phyloP scores from a whole-genome alignment of 495 filamentous ascomycete genomes.

The Aspergillus affinis region DNA sequence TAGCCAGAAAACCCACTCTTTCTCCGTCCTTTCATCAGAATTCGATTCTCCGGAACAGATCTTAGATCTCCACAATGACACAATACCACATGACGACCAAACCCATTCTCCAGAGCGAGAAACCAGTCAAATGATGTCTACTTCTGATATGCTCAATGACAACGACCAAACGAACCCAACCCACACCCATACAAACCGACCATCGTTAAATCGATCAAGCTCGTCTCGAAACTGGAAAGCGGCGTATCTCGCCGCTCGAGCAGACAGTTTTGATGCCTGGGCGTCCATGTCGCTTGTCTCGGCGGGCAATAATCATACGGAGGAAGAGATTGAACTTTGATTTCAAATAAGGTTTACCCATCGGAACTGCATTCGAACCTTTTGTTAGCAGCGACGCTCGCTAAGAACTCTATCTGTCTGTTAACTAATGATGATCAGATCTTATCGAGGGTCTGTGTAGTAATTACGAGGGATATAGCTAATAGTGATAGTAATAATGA shows the following conservation, averaged over 20 bases:
- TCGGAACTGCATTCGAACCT: no score
- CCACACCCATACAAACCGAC: background rate
- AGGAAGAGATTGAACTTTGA: constrained; percentile 52
- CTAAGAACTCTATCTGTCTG: no score
- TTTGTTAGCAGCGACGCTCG: no score
- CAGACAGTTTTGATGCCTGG: constrained; percentile 43
- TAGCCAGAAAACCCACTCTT: background rate
- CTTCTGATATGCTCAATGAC: background rate
- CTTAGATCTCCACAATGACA: background rate
- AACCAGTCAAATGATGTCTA: background rate
- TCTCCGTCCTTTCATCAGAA: constrained; percentile 17
- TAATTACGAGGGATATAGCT: no score
- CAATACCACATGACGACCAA: background rate
- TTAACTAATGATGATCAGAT: no score
- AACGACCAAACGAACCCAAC: background rate
- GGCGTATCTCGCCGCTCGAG: constrained; percentile 41
- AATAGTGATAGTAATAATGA: no score
- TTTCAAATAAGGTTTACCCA: no score
- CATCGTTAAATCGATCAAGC: background rate
- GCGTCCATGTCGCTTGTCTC: constrained; percentile 45
- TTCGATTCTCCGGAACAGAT: constrained; percentile 22
- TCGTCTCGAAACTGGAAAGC: constrained; percentile 16
- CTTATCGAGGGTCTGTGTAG: no score
- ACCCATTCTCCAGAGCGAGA: background rate
- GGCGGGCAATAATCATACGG: constrained; percentile 45